Evolutionary conservation across 768 basidiomycete species (phyloP), one percentile per base, ranked within the genome.

Genomic region (Floccularia luteovirens): DNA sequence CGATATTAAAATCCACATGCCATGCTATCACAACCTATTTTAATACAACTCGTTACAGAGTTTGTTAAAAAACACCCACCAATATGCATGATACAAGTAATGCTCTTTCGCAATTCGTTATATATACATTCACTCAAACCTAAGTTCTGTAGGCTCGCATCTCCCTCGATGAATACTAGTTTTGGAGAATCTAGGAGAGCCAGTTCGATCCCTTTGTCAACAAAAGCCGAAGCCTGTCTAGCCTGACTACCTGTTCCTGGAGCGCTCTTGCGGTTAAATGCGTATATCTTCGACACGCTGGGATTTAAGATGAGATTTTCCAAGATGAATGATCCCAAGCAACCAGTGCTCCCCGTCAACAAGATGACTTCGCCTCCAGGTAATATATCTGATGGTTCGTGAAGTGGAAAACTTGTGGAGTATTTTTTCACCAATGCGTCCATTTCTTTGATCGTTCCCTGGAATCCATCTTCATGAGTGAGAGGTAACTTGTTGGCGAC

Each of bases 321-420:
- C 5, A 69, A 50, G 2, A 66, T 35, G 33, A 63, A 52, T 5
- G 52, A 56, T 0, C 66, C 66, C 6, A 69, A 47, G 8, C 49
- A 50, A 2, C 65, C 65, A 2, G 65, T 68, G 14, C 48, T 57
- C 0, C 66, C 65, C 0, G 65, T 68, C 14, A 67, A 25, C 11
- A 67, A 44, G 0, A 67, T 51, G 20, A 49, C 55, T 23, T 59
- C 53, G 5, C 37, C 38, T 10, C n/a, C 16, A 1, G 39, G 22
- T 10, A 8, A 11, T 32, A 20, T 23, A 11, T 21, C 19, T 5
- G 36, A 13, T 8, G 45, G 46, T 8, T 42, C 28, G 31, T 39
- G 49, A 24, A 24, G n/a, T n/a, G 41, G 36, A 32, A 53, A 50
- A 24, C 37, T 24, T 1, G 28, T 17, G 17, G 51, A 43, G 28